These are phyloP conservation scores for Nymphaea colorata DNA, from an alignment of 164 flowering plant genomes.

Conservation along the genomic window DNA sequence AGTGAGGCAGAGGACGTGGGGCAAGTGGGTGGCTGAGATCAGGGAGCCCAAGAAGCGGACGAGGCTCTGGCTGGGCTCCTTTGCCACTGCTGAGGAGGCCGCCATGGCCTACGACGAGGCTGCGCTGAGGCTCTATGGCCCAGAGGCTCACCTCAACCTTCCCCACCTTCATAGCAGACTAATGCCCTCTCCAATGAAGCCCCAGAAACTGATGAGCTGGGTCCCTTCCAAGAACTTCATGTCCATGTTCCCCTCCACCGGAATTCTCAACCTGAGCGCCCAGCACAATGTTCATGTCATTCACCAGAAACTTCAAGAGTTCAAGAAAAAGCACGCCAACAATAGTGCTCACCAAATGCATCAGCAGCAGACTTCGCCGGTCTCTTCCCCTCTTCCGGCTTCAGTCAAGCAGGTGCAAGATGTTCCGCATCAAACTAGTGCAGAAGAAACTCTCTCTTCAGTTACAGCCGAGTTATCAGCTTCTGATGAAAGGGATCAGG, in stretches of 20 bases:
- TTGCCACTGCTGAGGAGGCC: slow-evolving; percentile 94
- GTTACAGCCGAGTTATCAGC: slow-evolving; percentile 10
- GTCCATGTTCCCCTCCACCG: slow-evolving; percentile 65
- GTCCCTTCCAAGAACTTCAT: slow-evolving; percentile 63
- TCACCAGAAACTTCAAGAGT: slow-evolving; percentile 82
- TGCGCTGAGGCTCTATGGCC: slow-evolving; percentile 75
- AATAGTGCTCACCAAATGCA: slow-evolving; percentile 10
- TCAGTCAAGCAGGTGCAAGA: background rate
- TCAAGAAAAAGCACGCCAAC: slow-evolving; percentile 35
- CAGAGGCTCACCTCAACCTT: slow-evolving; percentile 83
- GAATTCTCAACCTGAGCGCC: slow-evolving; percentile 73
- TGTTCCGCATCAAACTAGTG: slow-evolving; percentile 1
- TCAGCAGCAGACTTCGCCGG: slow-evolving; percentile 14
- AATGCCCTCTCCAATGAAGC: slow-evolving; percentile 19
- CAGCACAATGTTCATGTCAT: slow-evolving; percentile 87
- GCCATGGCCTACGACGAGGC: slow-evolving; percentile 99
- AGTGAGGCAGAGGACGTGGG: slow-evolving; percentile 95
- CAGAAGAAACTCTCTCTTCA: slow-evolving; percentile 14
- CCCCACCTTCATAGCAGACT: slow-evolving; percentile 62
- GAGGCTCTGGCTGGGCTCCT: slow-evolving; percentile 93
- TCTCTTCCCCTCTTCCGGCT: slow-evolving; percentile 7
- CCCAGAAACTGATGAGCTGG: slow-evolving; percentile 58
- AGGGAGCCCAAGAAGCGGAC: slow-evolving; percentile 96
- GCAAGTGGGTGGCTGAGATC: slow-evolving; percentile 98
- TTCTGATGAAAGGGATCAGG: slow-evolving; percentile 3